Evolutionary conservation across 1,284 basidiomycete genomes (phyloP), one percentile per base, ranked within the genome.

Genomic region (Singerocomus inundabilis): DNA sequence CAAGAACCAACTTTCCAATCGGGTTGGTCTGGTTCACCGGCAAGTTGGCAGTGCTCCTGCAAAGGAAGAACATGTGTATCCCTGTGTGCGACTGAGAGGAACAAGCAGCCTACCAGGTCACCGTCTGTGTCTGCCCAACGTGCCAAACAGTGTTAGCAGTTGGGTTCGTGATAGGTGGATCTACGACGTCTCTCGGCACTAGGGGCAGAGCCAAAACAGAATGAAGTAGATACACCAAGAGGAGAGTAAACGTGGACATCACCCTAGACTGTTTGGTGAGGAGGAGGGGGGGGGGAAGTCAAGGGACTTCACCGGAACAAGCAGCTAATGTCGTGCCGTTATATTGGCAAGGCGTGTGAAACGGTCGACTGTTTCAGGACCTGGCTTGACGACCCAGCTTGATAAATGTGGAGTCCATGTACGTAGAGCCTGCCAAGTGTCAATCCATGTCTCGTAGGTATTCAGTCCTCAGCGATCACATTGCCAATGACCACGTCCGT

Each of bases 91-190:
- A 26, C 13, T 15, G 13, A 39, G 28, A 30, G 10, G 32, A 25
- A n/a, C 1, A 24, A 11, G 38, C 2, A 26, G 56, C 77, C 43
- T 57, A 84, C 83, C 83, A 86, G 15, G 78, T 81, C 52, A 86
- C 82, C 3, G 70, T 77, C 52, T 78, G 70, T 4, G 60, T 70
- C 18, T 75, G 58, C 11, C 82, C 81, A 26, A 78, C 72, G 29
- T 67, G 63, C 84, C 84, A 86, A 15, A 79, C 68, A 3, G 79
- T 76, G 11, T 57, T 55, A 4, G 71, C 70, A 21, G 70, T 73
- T n/a, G 84, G 84, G 51, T 62, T 75, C 15, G 75, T 80, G 63
- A 86, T 79, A 30, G 72, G 76, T 1, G 84, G 84, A 31, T 59
- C 69, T 31, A 77, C 74, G 15, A 83, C 81, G 52, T 81, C 79